A percentile compares a stretch with the other conserved stretches of the same genome.
Conservation (phyloP, 352 stramenopile genomes). For the Pythium dissimile region DNA sequence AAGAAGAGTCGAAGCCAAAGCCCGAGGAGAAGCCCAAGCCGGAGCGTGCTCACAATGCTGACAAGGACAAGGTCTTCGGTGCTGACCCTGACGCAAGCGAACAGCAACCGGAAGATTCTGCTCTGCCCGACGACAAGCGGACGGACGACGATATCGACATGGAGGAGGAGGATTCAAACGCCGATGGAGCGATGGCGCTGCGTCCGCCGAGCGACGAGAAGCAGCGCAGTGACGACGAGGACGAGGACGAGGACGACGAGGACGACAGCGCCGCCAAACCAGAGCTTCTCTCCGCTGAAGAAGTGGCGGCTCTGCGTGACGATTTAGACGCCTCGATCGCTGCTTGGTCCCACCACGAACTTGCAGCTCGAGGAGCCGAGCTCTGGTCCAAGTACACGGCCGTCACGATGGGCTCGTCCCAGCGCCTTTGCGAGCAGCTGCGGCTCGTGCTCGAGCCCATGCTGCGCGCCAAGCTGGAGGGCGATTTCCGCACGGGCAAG, state of each 20-base stretch:
- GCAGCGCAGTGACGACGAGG: slow-evolving; percentile 13
- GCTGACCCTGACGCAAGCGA: slow-evolving; percentile 10
- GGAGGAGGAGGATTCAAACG: slow-evolving; percentile 11
- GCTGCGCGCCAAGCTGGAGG: slow-evolving; percentile 95
- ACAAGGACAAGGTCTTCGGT: slow-evolving; percentile 19
- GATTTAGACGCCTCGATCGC: slow-evolving; percentile 80
- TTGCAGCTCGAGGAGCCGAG: slow-evolving; percentile 51
- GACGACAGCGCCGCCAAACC: slow-evolving; percentile 26
- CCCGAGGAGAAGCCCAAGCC: slow-evolving; percentile 16
- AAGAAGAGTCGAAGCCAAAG: slow-evolving; percentile 14
- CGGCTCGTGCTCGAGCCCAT: slow-evolving; percentile 98
- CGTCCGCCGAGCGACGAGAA: slow-evolving; percentile 1
- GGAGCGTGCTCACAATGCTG: slow-evolving; percentile 10
- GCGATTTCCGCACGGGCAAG: slow-evolving; percentile 99
- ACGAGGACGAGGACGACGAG: slow-evolving; percentile 30
- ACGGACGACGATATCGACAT: slow-evolving; percentile 22
- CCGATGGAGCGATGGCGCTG: slow-evolving; percentile 6
- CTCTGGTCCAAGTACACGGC: slow-evolving; percentile 93
- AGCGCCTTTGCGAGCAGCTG: slow-evolving; percentile 98
- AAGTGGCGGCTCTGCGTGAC: slow-evolving; percentile 70
- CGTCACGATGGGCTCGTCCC: slow-evolving; percentile 90
- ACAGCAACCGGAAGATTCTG: slow-evolving; percentile 1
- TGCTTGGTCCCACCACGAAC: slow-evolving; percentile 45
- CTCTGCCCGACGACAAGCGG: slow-evolving; percentile 5
- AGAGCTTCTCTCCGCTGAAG: slow-evolving; percentile 52